phyloP scores from a whole-genome alignment of 306 rosid species.

The Ochetophila trinervis region DNA sequence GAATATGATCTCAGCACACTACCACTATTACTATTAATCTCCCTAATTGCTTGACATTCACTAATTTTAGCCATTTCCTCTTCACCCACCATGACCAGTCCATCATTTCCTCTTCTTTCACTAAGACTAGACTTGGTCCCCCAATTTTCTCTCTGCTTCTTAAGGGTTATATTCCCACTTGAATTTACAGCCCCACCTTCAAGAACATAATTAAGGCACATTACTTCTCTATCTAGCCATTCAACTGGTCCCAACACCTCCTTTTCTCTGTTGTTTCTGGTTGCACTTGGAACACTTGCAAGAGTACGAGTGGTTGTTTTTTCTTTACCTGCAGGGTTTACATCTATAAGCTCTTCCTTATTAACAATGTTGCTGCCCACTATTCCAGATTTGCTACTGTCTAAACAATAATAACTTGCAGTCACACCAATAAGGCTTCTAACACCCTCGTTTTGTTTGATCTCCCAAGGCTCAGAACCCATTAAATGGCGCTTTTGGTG shows the following conservation, averaged over 20 bases:
- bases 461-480: slow-evolving; percentile 7
- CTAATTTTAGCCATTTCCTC: slow-evolving; percentile 18
- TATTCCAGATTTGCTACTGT: background rate
- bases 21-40: slow-evolving; percentile 8
- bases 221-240: slow-evolving; percentile 42
- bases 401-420: slow-evolving; percentile 9
- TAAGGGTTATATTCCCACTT: slow-evolving; percentile 10
- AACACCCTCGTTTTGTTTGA: background rate
- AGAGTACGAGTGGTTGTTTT: background rate
- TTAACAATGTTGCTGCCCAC: background rate
- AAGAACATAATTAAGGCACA: slow-evolving; percentile 29
- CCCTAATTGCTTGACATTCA: background rate
- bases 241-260: slow-evolving; percentile 42
- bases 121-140: no score
- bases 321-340: background rate
- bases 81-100: no score
- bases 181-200: slow-evolving; percentile 26
- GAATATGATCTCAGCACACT: slow-evolving; percentile 35
- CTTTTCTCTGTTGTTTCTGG: slow-evolving; percentile 18
- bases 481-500: slow-evolving; percentile 16
- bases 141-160: slow-evolving; percentile 25
- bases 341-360: background rate
- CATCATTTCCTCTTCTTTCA: no score
- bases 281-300: slow-evolving; percentile 1
- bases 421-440: background rate